phyloP scores from a whole-genome alignment of 768 basidiomycete genomes.

The Collybiopsis confluens region DNA sequence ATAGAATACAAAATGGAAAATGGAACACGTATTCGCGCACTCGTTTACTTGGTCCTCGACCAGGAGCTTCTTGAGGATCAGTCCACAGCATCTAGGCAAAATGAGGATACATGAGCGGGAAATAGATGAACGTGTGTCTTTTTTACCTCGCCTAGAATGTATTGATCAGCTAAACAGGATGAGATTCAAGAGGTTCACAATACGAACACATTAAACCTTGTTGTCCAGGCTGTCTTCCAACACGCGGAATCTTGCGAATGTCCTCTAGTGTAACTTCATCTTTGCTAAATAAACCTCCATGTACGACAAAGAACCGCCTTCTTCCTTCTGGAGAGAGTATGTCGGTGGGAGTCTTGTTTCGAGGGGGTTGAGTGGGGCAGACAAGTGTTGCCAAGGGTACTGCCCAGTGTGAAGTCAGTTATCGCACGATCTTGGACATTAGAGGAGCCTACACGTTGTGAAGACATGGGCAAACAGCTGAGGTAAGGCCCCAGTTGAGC shows the following conservation, averaged over 20 bases:
- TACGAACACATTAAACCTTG: constrained; percentile 90
- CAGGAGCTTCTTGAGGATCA: constrained; percentile 85
- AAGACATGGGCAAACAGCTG: constrained; percentile 94
- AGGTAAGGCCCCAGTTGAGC: neutral
- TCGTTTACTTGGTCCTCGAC: constrained; percentile 94
- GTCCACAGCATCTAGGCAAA: constrained; percentile 80
- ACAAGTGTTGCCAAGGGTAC: constrained; percentile 90
- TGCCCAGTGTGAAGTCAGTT: constrained; percentile 24
- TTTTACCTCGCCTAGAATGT: constrained; percentile 56
- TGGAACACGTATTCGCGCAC: constrained; percentile 39
- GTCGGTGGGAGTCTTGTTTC: constrained; percentile 34
- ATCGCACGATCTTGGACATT: neutral
- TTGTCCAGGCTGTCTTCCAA: constrained; percentile 88
- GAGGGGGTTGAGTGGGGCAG: constrained; percentile 61
- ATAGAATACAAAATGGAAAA: constrained; percentile 9
- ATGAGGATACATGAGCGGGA: neutral
- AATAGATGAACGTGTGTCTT: neutral
- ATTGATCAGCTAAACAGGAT: constrained; percentile 6
- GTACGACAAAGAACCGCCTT: constrained; percentile 92
- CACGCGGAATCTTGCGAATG: constrained; percentile 80
- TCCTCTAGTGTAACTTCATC: constrained; percentile 95
- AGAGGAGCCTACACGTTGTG: constrained; percentile 62
- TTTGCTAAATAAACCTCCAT: constrained; percentile 94
- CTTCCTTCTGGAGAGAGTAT: constrained; percentile 81
- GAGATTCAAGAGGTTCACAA: neutral